phyloP scores from a whole-genome alignment of 2,329 filamentous ascomycete species.

The Penicillium sp. region DNA sequence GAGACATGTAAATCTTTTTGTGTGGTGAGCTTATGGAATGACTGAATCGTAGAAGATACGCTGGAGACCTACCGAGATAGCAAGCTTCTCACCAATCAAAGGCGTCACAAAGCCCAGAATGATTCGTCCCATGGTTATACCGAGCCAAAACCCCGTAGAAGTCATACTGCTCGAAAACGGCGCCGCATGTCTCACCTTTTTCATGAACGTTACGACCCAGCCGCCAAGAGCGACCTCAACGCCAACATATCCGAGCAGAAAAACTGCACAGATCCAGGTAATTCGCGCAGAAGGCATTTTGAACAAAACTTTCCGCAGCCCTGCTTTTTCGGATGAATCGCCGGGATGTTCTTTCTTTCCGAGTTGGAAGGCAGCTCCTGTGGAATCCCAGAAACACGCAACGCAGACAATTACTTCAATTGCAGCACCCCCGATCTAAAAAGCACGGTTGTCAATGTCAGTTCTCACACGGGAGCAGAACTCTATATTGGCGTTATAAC shows the following conservation, averaged over 20 bases:
- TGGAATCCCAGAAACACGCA: conserved; percentile 3
- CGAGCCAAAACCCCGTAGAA: conserved; percentile 74
- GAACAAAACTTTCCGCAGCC: not conserved
- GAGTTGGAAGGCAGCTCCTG: not conserved
- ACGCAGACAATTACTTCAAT: not conserved
- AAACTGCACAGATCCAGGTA: conserved; percentile 64
- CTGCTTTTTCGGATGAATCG: not conserved
- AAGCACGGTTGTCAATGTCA: not conserved
- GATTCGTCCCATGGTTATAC: conserved; percentile 68
- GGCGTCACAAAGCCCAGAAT: conserved; percentile 64
- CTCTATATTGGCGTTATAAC: not conserved
- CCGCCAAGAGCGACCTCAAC: conserved; percentile 65
- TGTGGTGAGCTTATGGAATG: not conserved
- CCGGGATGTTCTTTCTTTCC: not conserved
- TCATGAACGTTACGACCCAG: conserved; percentile 78
- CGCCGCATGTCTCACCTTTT: conserved; percentile 62
- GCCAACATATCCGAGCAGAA: conserved; percentile 71
- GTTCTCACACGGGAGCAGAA: too few species aligned
- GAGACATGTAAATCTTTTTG: conserved; percentile 57
- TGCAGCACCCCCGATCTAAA: conserved; percentile 3
- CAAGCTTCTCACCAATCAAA: conserved; percentile 65
- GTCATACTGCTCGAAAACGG: conserved; percentile 67
- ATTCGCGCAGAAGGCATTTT: conserved; percentile 2
- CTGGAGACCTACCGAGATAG: conserved; percentile 47
- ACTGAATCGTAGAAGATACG: not conserved